Evolutionary conservation across 1,284 basidiomycete genomes (phyloP), one percentile per base, ranked within the genome.

Genomic region (Neolentinus lepideus): DNA sequence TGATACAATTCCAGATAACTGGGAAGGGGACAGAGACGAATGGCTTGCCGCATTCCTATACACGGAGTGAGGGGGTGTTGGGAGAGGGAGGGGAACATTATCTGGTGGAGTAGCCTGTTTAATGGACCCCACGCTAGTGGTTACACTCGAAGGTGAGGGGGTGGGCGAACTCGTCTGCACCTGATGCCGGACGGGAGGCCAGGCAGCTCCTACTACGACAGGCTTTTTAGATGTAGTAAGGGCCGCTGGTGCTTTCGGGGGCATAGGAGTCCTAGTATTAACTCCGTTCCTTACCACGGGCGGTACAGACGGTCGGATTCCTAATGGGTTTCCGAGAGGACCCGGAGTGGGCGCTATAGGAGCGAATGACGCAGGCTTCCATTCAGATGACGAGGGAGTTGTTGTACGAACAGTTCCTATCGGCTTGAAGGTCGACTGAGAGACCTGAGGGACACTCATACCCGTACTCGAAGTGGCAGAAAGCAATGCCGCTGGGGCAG

Each of bases 301-400:
- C n/a, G n/a, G 16, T 3, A 33, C 33, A n/a, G 51, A 52, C 10
- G 51, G 78, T 29, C 73, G 70, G 52, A 83, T 82, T 51, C 70
- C 71, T 38, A 83, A 64, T 26, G 79, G 78, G 61, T 82, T 83
- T 0, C 70, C 73, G 29, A 71, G 63, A 8, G 78, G 71, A 3
- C 73, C 74, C 3, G 68, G 62, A 19, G 72, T 62, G 69, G 66
- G 52, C 75, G 72, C 22, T 66, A 74, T 11, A 74, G 69, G 24
- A 29, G 27, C 47, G n/a, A 50, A 12, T 24, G 21, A 14, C 9
- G 27, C 22, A 16, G 47, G 22, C 22, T 25, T 50, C 24, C 22
- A 29, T 16, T 50, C 47, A 16, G 27, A 10, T 4, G 47, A 50
- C 24, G 47, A 9, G 3, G 4, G 47, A 6, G 12, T 22, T 25